Base-by-base conservation (phyloP, 495 filamentous ascomycete genomes). In the Daldinia grandis region DNA sequence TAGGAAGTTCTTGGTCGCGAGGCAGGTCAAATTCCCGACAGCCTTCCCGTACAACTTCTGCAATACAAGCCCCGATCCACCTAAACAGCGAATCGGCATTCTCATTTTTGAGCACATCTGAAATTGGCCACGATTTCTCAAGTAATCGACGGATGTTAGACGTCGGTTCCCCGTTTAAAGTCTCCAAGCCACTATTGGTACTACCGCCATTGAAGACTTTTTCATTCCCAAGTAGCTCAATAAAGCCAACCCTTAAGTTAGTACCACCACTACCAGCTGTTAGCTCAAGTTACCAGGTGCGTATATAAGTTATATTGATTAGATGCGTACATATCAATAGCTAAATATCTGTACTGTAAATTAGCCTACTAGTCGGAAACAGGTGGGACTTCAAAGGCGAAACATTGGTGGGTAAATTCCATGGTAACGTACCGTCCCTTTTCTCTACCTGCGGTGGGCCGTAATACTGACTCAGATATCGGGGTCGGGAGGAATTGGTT, bases 401-500 rank as follows among this genome's bases (percentile, higher is more conserved):
- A 62, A 21, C 31, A 65, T 74, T 40, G 60, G 63, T 54, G 40
- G 64, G 14, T 27, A n/a, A 17, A 61, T 55, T 33, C 49, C 55
- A 10, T 70, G 51, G 14, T 62, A 47, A 77, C 83, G 65, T 80
- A 87, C 82, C 81, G 76, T 54, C 91, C 92, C 5, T 81, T 86
- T 65, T 90, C 89, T 42, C 86, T 78, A 9, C 72, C 70, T 6
- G 87, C 88, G 0, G 77, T 84, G 1, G 91, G 91, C 33, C 92
- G 81, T 63, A 88, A 51, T 42, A 84, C 79, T 7, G 82, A 81
- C 65, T 84, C 87, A 33, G 90, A 92, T 63, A 95, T 90, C 2
- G 92, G 92, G 2, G 92, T 95, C 3, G 92, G 86, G 30, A 95
- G 81, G 62, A 94, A 94, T 75, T 94, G 92, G 49, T 92, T 81